Base-by-base conservation (phyloP, 139 green algal genomes). In the Coelastrella sp. region DNA sequence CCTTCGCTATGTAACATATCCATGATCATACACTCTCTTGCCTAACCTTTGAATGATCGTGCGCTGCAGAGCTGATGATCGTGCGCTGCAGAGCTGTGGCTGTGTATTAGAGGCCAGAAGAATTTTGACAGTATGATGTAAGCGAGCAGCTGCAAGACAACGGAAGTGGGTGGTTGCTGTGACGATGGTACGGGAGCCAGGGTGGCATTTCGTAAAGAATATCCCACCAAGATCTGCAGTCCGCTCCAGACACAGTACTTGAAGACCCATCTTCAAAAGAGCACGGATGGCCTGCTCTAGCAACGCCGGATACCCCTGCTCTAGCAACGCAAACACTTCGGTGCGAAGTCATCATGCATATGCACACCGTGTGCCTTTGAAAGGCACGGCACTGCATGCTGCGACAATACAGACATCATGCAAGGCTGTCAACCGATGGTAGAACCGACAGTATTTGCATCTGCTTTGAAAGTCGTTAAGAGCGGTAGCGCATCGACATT, bases 81-180 rank as follows among this genome's bases (percentile, higher is more conserved):
- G 4, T 5, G 4, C 23, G 66, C 22, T 65, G 66, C 11, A 16
- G 5, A 17, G 4, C 5, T 13, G 68, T 11, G 7, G 83, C 83
- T 17, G 74, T 75, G 83, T 89, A 89, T 19, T 81, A 89, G 83
- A 66, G 20, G 83, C 66, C 83, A 89, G 56, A 13, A 89, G 66
- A 32, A 89, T 20, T 71, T 7, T 8, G 83, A 66, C 13, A 80
- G 68, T 20, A 10, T 32, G 61, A 60, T 76, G 83, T 23, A 80
- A 6, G 71, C 14, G 8, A 80, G 16, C 3, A 54, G 84, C 56
- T n/a, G 56, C 56, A 71, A 58, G 47, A 23, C 56, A 20, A 54
- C 20, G 5, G 14, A 59, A 11, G 68, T 59, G 54, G 68, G 19
- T 7, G n/a, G 23, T 20, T 47, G 66, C 13, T 66, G 66, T 7